Base-by-base conservation (phyloP, 768 basidiomycete genomes). In the Leccinum aurantiacum region DNA sequence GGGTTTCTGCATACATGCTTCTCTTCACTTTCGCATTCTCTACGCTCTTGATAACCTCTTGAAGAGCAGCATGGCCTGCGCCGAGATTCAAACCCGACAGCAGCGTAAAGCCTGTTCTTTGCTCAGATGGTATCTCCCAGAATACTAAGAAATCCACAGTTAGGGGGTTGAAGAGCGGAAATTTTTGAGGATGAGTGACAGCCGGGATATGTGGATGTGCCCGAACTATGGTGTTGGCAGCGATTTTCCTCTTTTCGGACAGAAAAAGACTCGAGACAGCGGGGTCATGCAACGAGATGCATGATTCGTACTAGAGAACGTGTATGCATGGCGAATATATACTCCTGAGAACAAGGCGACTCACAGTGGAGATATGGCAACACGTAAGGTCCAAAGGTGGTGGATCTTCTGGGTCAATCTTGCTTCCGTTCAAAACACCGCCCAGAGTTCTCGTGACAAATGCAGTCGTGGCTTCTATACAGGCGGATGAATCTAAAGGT, bases 1-100 rank as follows among this genome's bases (percentile, higher is more conserved):
- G 84, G 5, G 94, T 96, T 77, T 98, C 93, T 22, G 92, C 93
- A 69, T 93, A 98, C 83, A 97, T 93, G 63, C 84, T 92, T 49
- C 93, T 82, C 60, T 87, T 90, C 24, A 80, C 80, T 73, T 91
- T 90, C 11, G 81, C 80, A 49, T 75, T 77, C 67, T 86, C 85
- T 10, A 83, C 81, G 19, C 82, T 79, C 52, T 83, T 79, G 6
- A 94, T 79, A 38, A 87, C 77, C 52, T 81, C 79, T 17, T 83
- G 78, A 59, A 96, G 77, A 14, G 83, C 74, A 11, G 85, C 90
- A 69, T 91, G 88, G 3, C 79, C 72, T 10, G 90, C 88, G 7
- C 93, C 91, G 11, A 91, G 79, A 15, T 77, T 79, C 24, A 88
- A 67, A 6, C 85, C 85, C 17, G 85, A 77, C 5, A 90, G 63